Conservation (phyloP, 1,139 yeast genomes). For the Sugiyamaella sp. region DNA sequence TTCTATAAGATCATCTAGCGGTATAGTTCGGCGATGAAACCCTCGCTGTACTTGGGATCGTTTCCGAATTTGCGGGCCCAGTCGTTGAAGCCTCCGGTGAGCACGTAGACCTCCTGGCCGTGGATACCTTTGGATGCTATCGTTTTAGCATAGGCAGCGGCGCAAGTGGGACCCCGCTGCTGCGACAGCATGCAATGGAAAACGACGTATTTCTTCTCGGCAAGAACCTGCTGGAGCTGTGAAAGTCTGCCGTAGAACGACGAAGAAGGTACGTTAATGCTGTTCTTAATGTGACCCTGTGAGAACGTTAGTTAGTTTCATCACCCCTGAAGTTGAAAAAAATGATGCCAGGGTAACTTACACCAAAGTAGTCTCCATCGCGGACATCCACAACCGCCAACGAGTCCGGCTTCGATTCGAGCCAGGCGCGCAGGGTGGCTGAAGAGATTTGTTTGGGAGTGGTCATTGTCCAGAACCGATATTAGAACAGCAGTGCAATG, state of each 20-base stretch:
- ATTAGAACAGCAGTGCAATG: not conserved
- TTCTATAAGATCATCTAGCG: conserved; percentile 6
- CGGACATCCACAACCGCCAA: conserved; percentile 82
- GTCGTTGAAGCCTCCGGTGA: conserved; percentile 79
- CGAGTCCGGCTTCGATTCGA: conserved; percentile 31
- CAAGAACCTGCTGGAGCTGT: conserved; percentile 48
- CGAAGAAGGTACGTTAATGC: conserved; percentile 64
- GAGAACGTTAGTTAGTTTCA: conserved; percentile 27
- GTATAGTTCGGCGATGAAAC: conserved; percentile 35
- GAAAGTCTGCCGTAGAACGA: conserved; percentile 50
- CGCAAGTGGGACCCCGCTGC: conserved; percentile 87
- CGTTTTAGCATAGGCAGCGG: conserved; percentile 64
- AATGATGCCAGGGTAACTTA: conserved; percentile 36
- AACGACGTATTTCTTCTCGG: conserved; percentile 57
- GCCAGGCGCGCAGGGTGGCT: conserved; percentile 35
- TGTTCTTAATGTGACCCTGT: conserved; percentile 67
- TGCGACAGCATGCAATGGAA: conserved; percentile 92
- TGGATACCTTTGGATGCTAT: conserved; percentile 46
- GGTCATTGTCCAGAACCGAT: no score
- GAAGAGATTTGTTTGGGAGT: conserved; percentile 28
- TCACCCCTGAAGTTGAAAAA: not conserved
- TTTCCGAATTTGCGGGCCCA: conserved; percentile 82
- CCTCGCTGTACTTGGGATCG: conserved; percentile 66
- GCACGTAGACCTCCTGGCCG: conserved; percentile 62
- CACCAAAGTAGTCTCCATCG: conserved; percentile 73